A percentile compares a stretch with the other conserved stretches of the same genome.
phyloP scores from a whole-genome alignment of 768 basidiomycete species.

The Boletellus emodensis region DNA sequence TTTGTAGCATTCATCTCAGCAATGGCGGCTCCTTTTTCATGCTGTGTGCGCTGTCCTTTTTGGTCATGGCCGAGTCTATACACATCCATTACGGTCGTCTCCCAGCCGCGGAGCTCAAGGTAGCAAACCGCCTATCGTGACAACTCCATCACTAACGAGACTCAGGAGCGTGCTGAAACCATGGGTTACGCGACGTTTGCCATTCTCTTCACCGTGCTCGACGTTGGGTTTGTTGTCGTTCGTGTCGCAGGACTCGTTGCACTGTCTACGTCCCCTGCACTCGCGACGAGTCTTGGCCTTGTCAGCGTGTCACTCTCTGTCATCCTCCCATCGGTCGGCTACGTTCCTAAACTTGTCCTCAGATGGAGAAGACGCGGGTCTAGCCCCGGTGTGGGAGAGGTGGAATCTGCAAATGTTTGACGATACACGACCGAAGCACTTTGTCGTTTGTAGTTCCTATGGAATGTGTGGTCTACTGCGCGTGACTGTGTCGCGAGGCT shows the following conservation, averaged over 20 bases:
- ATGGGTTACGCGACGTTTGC: constrained; percentile 15
- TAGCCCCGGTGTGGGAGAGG: background rate
- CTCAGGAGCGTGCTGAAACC: constrained; percentile 4
- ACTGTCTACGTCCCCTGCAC: constrained; percentile 8
- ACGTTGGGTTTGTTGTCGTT: constrained; percentile 17
- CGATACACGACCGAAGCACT: too few species aligned
- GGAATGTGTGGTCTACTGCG: too few species aligned
- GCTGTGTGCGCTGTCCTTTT: constrained; percentile 11
- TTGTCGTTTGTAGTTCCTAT: too few species aligned
- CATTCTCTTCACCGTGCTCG: constrained; percentile 15
- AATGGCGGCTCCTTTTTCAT: constrained; percentile 3
- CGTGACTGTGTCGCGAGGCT: too few species aligned
- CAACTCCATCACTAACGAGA: too few species aligned
- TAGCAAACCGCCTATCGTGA: background rate
- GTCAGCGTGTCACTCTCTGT: constrained; percentile 6
- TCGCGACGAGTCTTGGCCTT: constrained; percentile 8
- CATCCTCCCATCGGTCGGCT: background rate
- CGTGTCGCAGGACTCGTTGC: constrained; percentile 13
- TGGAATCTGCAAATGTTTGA: background rate
- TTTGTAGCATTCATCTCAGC: constrained; percentile 16
- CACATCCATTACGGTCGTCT: constrained; percentile 18
- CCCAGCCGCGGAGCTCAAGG: constrained; percentile 19
- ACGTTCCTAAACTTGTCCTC: background rate
- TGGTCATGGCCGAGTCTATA: constrained; percentile 18
- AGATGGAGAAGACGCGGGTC: background rate